Percentiles rank a stretch among this genome's conserved stretches.
These are phyloP conservation scores for Ustilago trichophora DNA, from an alignment of 1,284 basidiomycete genomes.

Conservation along the genomic window DNA sequence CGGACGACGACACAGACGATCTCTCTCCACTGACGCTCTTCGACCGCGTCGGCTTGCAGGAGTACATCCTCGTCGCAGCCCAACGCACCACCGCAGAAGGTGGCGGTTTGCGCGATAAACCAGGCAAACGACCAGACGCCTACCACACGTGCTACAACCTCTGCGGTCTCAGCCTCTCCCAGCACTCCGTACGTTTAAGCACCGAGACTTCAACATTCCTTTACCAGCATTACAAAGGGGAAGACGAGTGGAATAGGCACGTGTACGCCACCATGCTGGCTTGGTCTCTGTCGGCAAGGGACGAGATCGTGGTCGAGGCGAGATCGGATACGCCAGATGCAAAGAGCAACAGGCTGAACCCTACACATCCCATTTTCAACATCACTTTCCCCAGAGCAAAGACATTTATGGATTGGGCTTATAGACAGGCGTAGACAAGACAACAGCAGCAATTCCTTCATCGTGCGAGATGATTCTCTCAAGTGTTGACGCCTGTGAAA, in stretches of 20 bases:
- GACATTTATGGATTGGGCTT: slow-evolving; percentile 57
- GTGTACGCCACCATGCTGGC: slow-evolving; percentile 45
- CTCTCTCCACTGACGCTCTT: slow-evolving; percentile 43
- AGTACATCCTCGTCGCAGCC: slow-evolving; percentile 85
- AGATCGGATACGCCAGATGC: slow-evolving; percentile 1
- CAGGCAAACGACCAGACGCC: slow-evolving; percentile 77
- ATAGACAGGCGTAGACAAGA: too few relatives aligned
- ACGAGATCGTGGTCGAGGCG: slow-evolving; percentile 31
- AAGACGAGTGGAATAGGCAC: slow-evolving; percentile 35
- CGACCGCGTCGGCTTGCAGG: slow-evolving; percentile 76
- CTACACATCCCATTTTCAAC: slow-evolving; percentile 60
- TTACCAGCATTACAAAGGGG: slow-evolving; percentile 7
- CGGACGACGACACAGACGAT: slow-evolving; percentile 19
- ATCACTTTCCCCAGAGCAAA: slow-evolving; percentile 50
- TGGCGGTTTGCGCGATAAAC: slow-evolving; percentile 92
- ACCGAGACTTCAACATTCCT: slow-evolving; percentile 17
- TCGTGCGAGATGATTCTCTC: too few relatives aligned
- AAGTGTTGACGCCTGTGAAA: too few relatives aligned
- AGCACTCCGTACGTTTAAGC: slow-evolving; percentile 53
- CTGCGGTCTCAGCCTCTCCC: slow-evolving; percentile 55
- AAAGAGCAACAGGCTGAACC: slow-evolving; percentile 38
- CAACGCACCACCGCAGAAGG: slow-evolving; percentile 72
- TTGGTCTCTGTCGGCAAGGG: slow-evolving; percentile 35
- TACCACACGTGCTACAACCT: slow-evolving; percentile 67
- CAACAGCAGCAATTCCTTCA: too few relatives aligned